phyloP scores from a whole-genome alignment of 371 early-diverging fungal species.

The Apophysomyces trapeziformis region DNA sequence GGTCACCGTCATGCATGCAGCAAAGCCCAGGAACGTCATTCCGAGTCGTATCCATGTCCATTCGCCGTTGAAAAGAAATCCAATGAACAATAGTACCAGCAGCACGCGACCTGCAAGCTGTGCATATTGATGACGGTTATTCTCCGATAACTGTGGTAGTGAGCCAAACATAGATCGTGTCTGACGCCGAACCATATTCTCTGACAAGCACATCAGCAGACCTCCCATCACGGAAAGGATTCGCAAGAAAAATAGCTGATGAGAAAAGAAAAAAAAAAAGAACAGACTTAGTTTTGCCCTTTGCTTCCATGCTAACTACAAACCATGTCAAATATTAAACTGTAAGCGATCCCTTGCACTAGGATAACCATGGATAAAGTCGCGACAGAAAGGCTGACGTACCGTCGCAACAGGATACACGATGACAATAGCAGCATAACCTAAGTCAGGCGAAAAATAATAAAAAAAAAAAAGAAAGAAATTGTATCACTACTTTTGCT shows the following conservation, averaged over 20 bases:
- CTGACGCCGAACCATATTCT: slow-evolving; percentile 48
- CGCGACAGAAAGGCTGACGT: slow-evolving; percentile 76
- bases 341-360: slow-evolving; percentile 87
- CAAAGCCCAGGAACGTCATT: slow-evolving; percentile 71
- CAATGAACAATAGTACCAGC: slow-evolving; percentile 86
- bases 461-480: no score
- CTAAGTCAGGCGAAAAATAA: slow-evolving; percentile 12
- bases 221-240: slow-evolving; percentile 90
- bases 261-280: not conserved
- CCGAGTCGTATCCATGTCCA: slow-evolving; percentile 68
- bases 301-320: not conserved
- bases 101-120: slow-evolving; percentile 89
- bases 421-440: slow-evolving; percentile 78
- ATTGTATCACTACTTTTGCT: no score
- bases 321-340: slow-evolving; percentile 83
- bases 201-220: slow-evolving; percentile 86
- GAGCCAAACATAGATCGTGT: slow-evolving; percentile 72
- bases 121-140: slow-evolving; percentile 80
- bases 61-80: slow-evolving; percentile 84
- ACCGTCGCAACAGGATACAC: slow-evolving; percentile 75
- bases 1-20: slow-evolving; percentile 89
- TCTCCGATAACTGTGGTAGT: slow-evolving; percentile 79
- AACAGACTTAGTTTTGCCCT: not conserved
- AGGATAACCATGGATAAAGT: slow-evolving; percentile 75
- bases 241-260: slow-evolving; percentile 79